Percentiles rank a stretch among this genome's conserved stretches.
These are phyloP conservation scores for Prunus dulcis DNA, from an alignment of 306 rosid species.

Conservation along the genomic window DNA sequence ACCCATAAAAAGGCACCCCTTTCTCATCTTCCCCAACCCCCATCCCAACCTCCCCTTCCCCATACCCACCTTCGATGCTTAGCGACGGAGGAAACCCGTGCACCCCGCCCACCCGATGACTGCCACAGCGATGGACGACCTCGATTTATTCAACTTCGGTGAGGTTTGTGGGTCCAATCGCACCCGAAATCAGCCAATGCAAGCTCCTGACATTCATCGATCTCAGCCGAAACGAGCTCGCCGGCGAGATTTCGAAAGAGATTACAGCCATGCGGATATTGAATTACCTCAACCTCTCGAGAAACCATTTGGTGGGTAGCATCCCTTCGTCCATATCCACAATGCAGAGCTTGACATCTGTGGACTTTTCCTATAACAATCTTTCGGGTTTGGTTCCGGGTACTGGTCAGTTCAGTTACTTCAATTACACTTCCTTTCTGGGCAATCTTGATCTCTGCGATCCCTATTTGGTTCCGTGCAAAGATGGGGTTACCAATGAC, in stretches of 20 bases:
- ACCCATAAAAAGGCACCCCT: no score
- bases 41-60: no score
- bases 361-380: constrained; percentile 91
- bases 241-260: constrained; percentile 80
- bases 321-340: constrained; percentile 71
- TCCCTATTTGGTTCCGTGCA: constrained; percentile 88
- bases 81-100: no score
- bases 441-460: constrained; percentile 88
- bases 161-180: constrained; percentile 57
- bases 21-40: no score
- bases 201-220: constrained; percentile 81
- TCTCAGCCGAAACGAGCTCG: constrained; percentile 75
- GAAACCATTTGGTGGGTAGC: constrained; percentile 74
- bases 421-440: constrained; percentile 83
- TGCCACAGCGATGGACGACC: no score
- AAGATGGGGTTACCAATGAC: constrained; percentile 59
- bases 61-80: no score
- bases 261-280: constrained; percentile 75
- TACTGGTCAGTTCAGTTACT: constrained; percentile 93
- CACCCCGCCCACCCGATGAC: no score
- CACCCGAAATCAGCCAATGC: constrained; percentile 70
- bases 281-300: constrained; percentile 81
- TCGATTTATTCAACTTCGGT: no score
- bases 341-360: constrained; percentile 92
- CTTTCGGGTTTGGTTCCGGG: constrained; percentile 97